Base-by-base conservation (phyloP, 208 protist species). In the Eutreptiella sp. region DNA sequence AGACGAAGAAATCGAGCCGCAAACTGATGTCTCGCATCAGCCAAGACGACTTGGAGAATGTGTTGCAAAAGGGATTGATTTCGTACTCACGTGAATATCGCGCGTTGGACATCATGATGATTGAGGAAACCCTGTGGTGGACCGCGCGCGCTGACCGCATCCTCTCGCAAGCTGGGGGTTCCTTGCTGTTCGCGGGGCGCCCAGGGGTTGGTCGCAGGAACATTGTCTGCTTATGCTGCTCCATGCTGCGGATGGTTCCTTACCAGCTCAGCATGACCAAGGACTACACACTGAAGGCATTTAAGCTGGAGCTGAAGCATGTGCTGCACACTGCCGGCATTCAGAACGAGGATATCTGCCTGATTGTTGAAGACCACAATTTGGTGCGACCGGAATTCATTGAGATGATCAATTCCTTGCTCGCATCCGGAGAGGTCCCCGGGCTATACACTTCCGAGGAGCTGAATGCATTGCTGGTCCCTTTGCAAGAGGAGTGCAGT, bases 321-420 rank as follows among this genome's bases (percentile, higher is more conserved):
- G 79, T 88, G n/a, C 66, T 98, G 74, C 68, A 63, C 28, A 81
- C 80, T 46, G 83, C 87, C 4, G 93, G 92, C 32, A 80, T 96
- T 27, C 77, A 94, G 58, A 89, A 89, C 23, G 73, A 86, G 59
- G 78, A 71, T 52, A 46, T 83, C 23, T 78, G 94, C 39, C 76
- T 98, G n/a, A 66, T 95, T 7, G 60, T 98, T 31, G 93, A 97
- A 74, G 93, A 97, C 67, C 79, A 90, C 71, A 86, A 97, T 69
- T 87, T 98, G 35, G 73, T 83, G 36, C 81, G 93, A 33, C 52
- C 77, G 0, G 58, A 69, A 32, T 89, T 97, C 62, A 66, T 97
- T 4, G 90, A 97, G 68, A 80, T 73, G 28, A 66, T 98, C 52
- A 98, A 98, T 75, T 94, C 88, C 4, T 69, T 99, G 9, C 76